These are phyloP conservation scores for Diaporthe nobilis DNA, from an alignment of 2,329 filamentous ascomycete genomes.

Conservation along the genomic window DNA sequence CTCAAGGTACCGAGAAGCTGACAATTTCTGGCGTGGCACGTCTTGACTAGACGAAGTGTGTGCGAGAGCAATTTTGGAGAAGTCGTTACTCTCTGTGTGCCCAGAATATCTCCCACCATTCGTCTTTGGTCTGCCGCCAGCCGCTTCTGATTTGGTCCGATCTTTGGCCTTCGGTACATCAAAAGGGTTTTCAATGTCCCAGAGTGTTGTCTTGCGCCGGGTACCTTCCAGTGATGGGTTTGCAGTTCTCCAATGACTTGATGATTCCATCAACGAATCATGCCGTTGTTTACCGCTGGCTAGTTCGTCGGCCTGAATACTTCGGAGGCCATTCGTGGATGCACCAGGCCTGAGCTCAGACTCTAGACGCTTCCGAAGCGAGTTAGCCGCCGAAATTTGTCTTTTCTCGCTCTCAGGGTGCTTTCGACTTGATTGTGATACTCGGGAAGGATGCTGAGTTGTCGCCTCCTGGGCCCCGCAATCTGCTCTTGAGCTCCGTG, in stretches of 20 bases:
- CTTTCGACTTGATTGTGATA: neutral
- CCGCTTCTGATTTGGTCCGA: neutral
- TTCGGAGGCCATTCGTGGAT: neutral
- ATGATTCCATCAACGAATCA: too few species aligned
- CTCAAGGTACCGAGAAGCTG: neutral
- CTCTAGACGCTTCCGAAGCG: slow-evolving; percentile 25
- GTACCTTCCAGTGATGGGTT: too few species aligned
- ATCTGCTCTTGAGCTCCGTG: neutral
- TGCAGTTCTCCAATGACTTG: neutral
- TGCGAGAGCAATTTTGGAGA: slow-evolving; percentile 1
- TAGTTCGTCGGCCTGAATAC: neutral
- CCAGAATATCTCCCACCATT: neutral
- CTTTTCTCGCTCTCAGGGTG: neutral
- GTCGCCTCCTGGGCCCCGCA: neutral
- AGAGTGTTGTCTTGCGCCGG: slow-evolving; percentile 24
- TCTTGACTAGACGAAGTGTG: neutral
- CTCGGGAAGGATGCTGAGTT: neutral
- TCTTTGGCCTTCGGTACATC: neutral
- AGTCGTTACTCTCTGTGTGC: neutral
- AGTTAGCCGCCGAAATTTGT: neutral
- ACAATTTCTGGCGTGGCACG: neutral
- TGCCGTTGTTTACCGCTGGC: neutral
- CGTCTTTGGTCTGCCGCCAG: neutral
- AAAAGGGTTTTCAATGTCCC: slow-evolving; percentile 34
- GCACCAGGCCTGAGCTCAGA: slow-evolving; percentile 5